Percentiles rank a stretch among this genome's conserved stretches.
phyloP scores from a whole-genome alignment of 2,329 filamentous ascomycete genomes.

The Fusarium phyllophilum region DNA sequence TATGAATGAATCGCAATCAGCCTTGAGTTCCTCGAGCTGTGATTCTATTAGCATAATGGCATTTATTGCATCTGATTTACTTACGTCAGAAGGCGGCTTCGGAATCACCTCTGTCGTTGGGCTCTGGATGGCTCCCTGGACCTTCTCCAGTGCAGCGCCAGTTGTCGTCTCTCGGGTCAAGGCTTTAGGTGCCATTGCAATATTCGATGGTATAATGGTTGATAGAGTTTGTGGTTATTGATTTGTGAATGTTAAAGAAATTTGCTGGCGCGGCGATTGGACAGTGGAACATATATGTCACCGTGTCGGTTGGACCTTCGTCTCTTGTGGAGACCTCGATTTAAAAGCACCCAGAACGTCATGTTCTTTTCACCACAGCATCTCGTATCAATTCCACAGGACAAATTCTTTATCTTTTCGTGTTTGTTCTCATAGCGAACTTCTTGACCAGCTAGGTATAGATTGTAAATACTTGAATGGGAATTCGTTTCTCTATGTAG shows the following conservation, averaged over 20 bases:
- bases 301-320: constrained; percentile 32
- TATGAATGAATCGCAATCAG: constrained; percentile 56
- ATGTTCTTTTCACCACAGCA: background rate
- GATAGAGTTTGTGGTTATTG: background rate
- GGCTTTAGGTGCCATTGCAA: constrained; percentile 28
- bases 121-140: constrained; percentile 31
- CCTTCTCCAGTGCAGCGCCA: constrained; percentile 33
- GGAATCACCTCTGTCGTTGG: constrained; percentile 22
- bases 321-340: constrained; percentile 7
- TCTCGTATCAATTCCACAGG: background rate
- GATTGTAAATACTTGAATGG: background rate
- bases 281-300: background rate
- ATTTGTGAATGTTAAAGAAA: background rate
- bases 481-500: background rate
- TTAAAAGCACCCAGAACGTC: constrained; percentile 4
- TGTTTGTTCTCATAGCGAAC: no score
- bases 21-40: constrained; percentile 46
- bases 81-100: constrained; percentile 37
- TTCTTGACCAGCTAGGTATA: no score
- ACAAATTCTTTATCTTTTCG: background rate
- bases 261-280: background rate
- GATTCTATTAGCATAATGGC: background rate
- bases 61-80: background rate
- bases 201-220: background rate
- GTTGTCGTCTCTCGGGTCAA: constrained; percentile 24